Conservation (phyloP, 1,139 yeast genomes). For the Torulaspora pretoriensis region DNA sequence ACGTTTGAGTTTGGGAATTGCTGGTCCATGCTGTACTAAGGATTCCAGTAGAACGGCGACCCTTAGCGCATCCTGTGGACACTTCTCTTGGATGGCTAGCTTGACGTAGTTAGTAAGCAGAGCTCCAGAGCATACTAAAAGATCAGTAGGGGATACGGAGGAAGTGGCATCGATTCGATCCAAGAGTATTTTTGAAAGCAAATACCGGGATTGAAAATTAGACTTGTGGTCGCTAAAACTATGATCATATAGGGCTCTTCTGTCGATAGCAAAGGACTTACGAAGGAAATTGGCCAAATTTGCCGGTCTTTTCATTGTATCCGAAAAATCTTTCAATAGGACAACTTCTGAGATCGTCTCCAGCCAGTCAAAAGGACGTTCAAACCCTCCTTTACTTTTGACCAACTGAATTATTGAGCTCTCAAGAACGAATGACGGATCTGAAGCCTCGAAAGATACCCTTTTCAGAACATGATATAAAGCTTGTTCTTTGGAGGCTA, state of each 20-base stretch:
- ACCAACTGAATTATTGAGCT: conserved; percentile 6
- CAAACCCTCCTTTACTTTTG: not conserved
- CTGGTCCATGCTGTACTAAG: not conserved
- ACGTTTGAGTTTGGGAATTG: conserved; percentile 1
- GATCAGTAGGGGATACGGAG: not conserved
- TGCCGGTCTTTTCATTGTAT: conserved; percentile 1
- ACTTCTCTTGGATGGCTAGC: conserved; percentile 16
- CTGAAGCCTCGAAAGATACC: conserved; percentile 1
- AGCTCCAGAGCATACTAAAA: conserved; percentile 3
- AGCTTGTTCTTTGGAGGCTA: conserved; percentile 19
- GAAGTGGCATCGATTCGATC: not conserved
- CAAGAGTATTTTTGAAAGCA: conserved; percentile 13
- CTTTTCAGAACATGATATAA: conserved; percentile 25
- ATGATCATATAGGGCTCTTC: conserved; percentile 6
- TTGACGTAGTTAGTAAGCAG: conserved; percentile 17
- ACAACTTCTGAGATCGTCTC: conserved; percentile 12
- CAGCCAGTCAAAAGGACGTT: conserved; percentile 9
- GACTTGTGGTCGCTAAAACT: conserved; percentile 20
- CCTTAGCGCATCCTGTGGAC: conserved; percentile 28
- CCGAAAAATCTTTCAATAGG: conserved; percentile 4
- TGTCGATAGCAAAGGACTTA: conserved; percentile 7
- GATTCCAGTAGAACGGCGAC: conserved; percentile 19
- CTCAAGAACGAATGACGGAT: conserved; percentile 8
- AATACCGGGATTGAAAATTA: conserved; percentile 20
- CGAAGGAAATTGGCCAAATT: not conserved